Base-by-base conservation (phyloP, 2,329 filamentous ascomycete genomes). In the Plectosphaerella cucumerina region DNA sequence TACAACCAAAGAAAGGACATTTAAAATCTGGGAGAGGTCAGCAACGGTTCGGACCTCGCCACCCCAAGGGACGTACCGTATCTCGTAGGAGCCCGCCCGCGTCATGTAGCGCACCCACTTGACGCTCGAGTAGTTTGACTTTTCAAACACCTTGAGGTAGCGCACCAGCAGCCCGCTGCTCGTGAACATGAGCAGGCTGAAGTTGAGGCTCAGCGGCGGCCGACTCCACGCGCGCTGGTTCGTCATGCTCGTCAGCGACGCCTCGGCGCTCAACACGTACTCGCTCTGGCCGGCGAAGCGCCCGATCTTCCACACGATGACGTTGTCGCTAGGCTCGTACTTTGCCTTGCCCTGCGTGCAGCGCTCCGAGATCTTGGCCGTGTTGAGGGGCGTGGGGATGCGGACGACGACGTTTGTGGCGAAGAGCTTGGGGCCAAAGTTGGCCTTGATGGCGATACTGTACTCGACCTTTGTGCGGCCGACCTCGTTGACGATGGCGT, bases 81-180 rank as follows among this genome's bases (percentile, higher is more conserved):
- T 96, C 74, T 99, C 94, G 70, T 99, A 99, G 70, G 91, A 97
- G 23, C 94, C 94, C 15, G 93, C 94, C 59, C 93, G 85, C 17
- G 94, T 99, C 94, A 99, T 97, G 71, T 99, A 99, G 61, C 94
- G 79, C 61, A 99, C 94, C 94, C 94, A 99, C 71, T 99, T 99
- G 46, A 99, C 94, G 65, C 91, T 96, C 56, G 89, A 95, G 69
- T 99, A 99, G 70, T 97, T 97, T 70, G 84, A 94, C 84, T 99
- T 99, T 75, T 99, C 94, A 74, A 99, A 99, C 2, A 99, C 94
- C 73, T 99, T 99, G 52, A 99, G 73, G 69, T 99, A 99, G 47
- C 95, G 78, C 51, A 99, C 94, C 57, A 99, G 67, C 65, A 99
- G 68, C 1, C 94, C 94, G 1, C 89, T 95, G 65, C 90, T 96